Conservation (phyloP, 805 yeast species). For the Yarrowia sp. region DNA sequence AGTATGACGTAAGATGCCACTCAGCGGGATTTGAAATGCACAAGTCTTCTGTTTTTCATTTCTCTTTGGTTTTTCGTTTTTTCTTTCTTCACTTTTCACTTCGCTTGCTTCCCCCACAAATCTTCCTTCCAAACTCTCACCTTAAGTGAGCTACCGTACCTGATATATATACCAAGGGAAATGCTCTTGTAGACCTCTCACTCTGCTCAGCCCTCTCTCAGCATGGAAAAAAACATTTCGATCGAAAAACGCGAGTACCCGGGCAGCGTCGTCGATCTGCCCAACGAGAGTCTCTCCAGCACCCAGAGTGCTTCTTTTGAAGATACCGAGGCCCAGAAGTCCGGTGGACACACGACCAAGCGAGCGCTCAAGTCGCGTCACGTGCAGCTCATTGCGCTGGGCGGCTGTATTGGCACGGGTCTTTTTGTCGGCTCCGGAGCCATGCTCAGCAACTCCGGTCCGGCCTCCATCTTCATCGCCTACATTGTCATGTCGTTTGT, state of each 20-base stretch:
- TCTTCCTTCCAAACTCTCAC: too few relatives aligned
- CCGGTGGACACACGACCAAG: conserved; percentile 36
- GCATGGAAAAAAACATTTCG: not conserved
- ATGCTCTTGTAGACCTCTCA: too few relatives aligned
- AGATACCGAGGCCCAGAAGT: conserved; percentile 6
- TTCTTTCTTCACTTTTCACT: too few relatives aligned
- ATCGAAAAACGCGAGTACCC: conserved; percentile 16
- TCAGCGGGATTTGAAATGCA: too few relatives aligned
- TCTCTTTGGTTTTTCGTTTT: too few relatives aligned
- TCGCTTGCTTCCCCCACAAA: too few relatives aligned
- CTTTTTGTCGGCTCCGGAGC: conserved; percentile 75
- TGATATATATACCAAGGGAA: too few relatives aligned
- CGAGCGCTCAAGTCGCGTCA: conserved; percentile 63
- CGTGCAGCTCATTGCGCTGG: conserved; percentile 75
- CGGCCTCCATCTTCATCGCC: conserved; percentile 69
- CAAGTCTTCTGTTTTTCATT: too few relatives aligned
- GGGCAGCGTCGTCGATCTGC: conserved; percentile 8
- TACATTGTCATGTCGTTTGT: conserved; percentile 68
- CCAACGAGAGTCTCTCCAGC: not conserved
- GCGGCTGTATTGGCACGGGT: conserved; percentile 82
- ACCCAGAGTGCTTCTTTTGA: conserved; percentile 22
- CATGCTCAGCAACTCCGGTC: conserved; percentile 70
- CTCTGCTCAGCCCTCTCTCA: too few relatives aligned
- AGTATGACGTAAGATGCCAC: too few relatives aligned
- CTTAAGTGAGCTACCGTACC: too few relatives aligned